Conservation (phyloP, 306 rosid species). For the Pterocarpus santalinus region DNA sequence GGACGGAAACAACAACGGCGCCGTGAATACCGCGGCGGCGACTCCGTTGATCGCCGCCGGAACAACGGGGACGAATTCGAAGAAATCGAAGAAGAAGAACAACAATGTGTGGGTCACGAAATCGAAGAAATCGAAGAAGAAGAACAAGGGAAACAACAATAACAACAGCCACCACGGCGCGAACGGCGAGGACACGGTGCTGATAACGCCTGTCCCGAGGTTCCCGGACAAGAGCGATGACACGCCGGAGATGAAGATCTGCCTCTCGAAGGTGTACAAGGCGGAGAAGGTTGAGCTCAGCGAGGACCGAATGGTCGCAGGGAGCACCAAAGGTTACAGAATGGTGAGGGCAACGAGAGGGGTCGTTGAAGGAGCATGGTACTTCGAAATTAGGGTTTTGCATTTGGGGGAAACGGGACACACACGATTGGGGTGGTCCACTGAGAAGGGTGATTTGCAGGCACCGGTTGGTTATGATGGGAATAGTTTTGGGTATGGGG, state of each 20-base stretch:
- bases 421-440: conserved; percentile 92
- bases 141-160: conserved; percentile 65
- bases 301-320: conserved; percentile 85
- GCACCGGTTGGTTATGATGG: conserved; percentile 96
- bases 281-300: conserved; percentile 94
- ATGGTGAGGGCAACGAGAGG: conserved; percentile 97
- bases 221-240: conserved; percentile 93
- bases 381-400: conserved; percentile 81
- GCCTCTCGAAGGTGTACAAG: conserved; percentile 90
- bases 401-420: conserved; percentile 84
- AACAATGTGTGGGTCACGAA: conserved; percentile 93
- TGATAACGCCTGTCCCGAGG: conserved; percentile 84
- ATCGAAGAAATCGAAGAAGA: conserved; percentile 91
- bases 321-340: conserved; percentile 94
- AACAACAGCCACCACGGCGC: conserved; percentile 49
- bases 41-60: neutral
- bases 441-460: conserved; percentile 94
- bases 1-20: conserved; percentile 40
- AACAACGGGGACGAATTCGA: conserved; percentile 57
- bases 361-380: conserved; percentile 93
- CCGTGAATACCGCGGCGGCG: conserved; percentile 2
- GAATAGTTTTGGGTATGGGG: conserved; percentile 89
- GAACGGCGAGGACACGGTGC: conserved; percentile 71
- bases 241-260: conserved; percentile 71
- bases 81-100: conserved; percentile 92